Base-by-base conservation (phyloP, 306 rosid genomes). In the Dryas drummondii region DNA sequence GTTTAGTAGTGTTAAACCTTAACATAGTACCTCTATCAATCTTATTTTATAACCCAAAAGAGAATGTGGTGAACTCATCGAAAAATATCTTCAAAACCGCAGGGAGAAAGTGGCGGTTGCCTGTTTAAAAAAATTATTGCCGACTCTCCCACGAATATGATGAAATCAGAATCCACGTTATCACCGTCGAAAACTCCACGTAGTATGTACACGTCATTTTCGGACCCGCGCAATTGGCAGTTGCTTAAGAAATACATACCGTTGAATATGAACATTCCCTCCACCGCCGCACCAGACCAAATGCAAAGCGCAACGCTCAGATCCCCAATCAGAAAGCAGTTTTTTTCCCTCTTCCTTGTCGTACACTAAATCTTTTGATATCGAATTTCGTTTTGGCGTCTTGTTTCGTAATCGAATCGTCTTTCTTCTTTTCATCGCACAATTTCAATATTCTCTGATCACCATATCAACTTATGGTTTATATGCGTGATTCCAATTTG, bases 401-500 rank as follows among this genome's bases (percentile, higher is more conserved):
- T 53, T 48, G 16, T 37, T 55, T 55, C 53, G 41, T 0, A 41
- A 54, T 55, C 45, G 55, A 56, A 56, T 56, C 55, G 5, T 22
- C 42, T 70, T 37, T 54, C 41, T 19, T 9, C 44, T 22, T 0
- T 3, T 22, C 5, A 37, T 27, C 17, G 54, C 72, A 11, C 54
- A 72, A 58, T 22, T 32, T 77, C 71, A 6, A 45, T 26, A 48
- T 78, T 66, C 78, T 66, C 68, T 70, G 4, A 12, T n/a, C 54
- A 7, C 44, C 17, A 15, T 45, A 45, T 53, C 81, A 17, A 62
- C 62, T 15, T 9, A 13, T 67, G 73, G 66, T 7, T 6, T 6
- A 15, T 6, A 13, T 19, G 76, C 40, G 44, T 53, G 72, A 76
- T 79, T 84, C 81, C 60, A 22, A 47, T 60, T 74, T 72, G 47